Percentiles rank a stretch among this genome's conserved stretches.
Evolutionary conservation across 768 basidiomycete genomes (phyloP).

Genomic region (Scleroderma bovista): DNA sequence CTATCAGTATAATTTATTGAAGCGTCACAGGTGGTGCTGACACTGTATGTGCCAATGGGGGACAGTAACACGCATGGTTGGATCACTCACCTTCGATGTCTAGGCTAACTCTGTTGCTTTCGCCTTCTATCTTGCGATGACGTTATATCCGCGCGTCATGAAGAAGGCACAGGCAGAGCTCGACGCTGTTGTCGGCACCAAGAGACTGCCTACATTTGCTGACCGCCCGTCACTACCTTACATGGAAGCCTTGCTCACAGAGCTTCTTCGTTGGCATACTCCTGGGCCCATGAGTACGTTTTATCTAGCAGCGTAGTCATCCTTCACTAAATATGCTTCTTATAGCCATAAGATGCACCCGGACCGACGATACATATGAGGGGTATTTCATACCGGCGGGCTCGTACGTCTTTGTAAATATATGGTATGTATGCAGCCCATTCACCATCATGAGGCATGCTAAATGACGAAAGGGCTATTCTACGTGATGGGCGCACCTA

Average conservation of each 20-base stretch:
- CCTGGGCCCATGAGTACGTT: conserved; percentile 10
- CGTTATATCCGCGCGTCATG: conserved; percentile 21
- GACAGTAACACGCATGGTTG: neutral
- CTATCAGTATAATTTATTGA: neutral
- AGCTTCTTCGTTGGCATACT: conserved; percentile 19
- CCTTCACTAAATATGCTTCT: neutral
- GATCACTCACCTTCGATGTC: too few relatives aligned
- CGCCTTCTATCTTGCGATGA: conserved; percentile 24
- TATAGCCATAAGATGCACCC: conserved; percentile 6
- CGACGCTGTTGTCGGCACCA: conserved; percentile 20
- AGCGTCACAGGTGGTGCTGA: conserved; percentile 17
- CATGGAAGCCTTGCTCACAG: conserved; percentile 21
- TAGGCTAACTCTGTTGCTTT: conserved; percentile 9
- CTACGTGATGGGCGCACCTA: conserved; percentile 42
- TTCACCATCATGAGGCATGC: neutral
- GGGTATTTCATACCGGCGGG: conserved; percentile 17
- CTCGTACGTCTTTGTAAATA: conserved; percentile 13
- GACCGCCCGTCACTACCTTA: conserved; percentile 23
- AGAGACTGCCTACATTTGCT: conserved; percentile 17
- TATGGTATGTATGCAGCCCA: conserved; percentile 9
- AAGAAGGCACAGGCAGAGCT: conserved; percentile 23
- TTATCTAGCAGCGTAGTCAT: neutral
- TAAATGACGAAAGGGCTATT: conserved; percentile 23
- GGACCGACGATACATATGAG: conserved; percentile 11
- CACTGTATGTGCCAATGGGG: conserved; percentile 10